Evolutionary conservation across 192 early-diverging fungal genomes (phyloP).

Genomic region (Pecoramyces ruminantium): DNA sequence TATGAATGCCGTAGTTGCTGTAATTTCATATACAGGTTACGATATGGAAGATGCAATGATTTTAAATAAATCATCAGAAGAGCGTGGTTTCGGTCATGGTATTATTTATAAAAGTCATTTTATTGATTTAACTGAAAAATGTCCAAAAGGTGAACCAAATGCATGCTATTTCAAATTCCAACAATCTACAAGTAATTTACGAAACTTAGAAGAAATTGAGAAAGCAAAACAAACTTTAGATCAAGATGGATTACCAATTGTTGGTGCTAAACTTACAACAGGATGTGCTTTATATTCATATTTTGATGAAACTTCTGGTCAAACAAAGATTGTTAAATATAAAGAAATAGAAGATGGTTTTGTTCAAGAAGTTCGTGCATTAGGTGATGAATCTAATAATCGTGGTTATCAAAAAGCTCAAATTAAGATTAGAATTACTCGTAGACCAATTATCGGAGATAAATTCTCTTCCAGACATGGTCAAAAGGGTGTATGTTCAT

Average conservation of each 20-base stretch:
- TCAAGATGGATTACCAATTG: constrained; percentile 72
- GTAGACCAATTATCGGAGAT: constrained; percentile 92
- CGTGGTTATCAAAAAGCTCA: constrained; percentile 67
- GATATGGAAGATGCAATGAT: constrained; percentile 99
- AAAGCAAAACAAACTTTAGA: constrained; percentile 52
- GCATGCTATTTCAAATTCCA: constrained; percentile 60
- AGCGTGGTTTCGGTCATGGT: constrained; percentile 95
- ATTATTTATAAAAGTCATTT: constrained; percentile 89
- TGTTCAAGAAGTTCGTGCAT: constrained; percentile 78
- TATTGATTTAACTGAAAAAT: constrained; percentile 59
- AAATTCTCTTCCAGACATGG: constrained; percentile 98
- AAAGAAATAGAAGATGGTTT: constrained; percentile 78
- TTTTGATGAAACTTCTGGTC: constrained; percentile 66
- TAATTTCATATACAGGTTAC: constrained; percentile 97
- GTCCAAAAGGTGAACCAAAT: constrained; percentile 53
- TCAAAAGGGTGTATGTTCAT: constrained; percentile 97
- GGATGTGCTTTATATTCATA: constrained; percentile 76
- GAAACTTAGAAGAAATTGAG: constrained; percentile 9
- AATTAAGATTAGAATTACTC: constrained; percentile 84
- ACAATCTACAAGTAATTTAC: neutral
- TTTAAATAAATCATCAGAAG: constrained; percentile 78
- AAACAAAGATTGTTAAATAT: constrained; percentile 58
- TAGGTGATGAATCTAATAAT: constrained; percentile 53
- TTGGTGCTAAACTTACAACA: constrained; percentile 52
- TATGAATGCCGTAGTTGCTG: constrained; percentile 88